Evolutionary conservation across 2,329 filamentous ascomycete genomes (phyloP).

Genomic region (Alternaria gansuensis): DNA sequence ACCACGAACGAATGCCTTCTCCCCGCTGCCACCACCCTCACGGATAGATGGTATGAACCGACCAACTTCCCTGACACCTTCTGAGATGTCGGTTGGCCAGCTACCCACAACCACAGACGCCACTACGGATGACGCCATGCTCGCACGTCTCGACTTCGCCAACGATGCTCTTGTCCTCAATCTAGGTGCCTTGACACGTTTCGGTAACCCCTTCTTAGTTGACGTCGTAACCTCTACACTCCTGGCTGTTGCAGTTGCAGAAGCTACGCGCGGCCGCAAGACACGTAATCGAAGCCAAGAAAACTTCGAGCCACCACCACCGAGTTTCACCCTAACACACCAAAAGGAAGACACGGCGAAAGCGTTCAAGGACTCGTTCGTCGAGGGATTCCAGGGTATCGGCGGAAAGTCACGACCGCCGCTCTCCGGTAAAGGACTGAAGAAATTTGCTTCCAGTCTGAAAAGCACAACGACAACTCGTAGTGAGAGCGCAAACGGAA

Average conservation of each 20-base stretch:
- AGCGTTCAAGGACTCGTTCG: conserved; percentile 44
- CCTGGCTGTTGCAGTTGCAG: conserved; percentile 57
- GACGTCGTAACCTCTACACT: conserved; percentile 57
- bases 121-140: conserved; percentile 49
- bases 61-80: conserved; percentile 46
- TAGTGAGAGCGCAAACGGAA: conserved; percentile 28
- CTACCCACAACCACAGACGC: conserved; percentile 51
- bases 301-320: conserved; percentile 47
- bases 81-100: conserved; percentile 46
- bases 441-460: conserved; percentile 36
- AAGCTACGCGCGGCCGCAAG: conserved; percentile 50
- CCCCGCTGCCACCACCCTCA: conserved; percentile 43
- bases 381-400: conserved; percentile 46
- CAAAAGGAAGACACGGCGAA: conserved; percentile 41
- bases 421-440: conserved; percentile 27
- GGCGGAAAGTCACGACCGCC: conserved; percentile 41
- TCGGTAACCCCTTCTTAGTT: conserved; percentile 58
- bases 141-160: conserved; percentile 57
- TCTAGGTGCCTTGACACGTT: conserved; percentile 53
- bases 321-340: conserved; percentile 33
- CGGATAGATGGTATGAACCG: conserved; percentile 34
- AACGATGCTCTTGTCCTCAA: conserved; percentile 57
- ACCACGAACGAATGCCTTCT: conserved; percentile 45
- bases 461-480: conserved; percentile 30
- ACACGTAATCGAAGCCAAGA: conserved; percentile 32